Base-by-base conservation (phyloP, 805 yeast species). In the Candida arabinofermentans region DNA sequence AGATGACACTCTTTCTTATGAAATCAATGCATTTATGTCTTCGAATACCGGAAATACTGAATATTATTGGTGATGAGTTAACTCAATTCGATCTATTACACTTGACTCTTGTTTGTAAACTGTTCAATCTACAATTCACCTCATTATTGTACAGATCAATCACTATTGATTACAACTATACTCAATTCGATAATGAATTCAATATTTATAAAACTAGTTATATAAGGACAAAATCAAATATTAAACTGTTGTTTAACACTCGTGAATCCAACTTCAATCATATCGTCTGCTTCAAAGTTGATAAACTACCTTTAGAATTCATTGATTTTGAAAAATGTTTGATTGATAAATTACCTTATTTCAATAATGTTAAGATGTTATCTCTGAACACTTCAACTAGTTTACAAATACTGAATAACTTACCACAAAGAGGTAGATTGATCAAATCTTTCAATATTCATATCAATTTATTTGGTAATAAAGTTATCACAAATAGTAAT, bases 101-200 rank as follows among this genome's bases (percentile, higher is more conserved):
- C 19, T 35, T 59, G 8, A 35, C 42, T 0, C 41, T 24, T 31
- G 44, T 47, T 7, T 40, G 41, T 40, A 34, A 41, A 5, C 22
- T 18, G 10, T 46, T 53, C 19, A 18, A 46, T 24, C 10, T 10
- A 4, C 18, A 51, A 5, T 32, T 51, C 7, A 40, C 30, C 12
- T 41, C 37, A 3, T 42, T 32, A 7, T 36, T 60, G 22, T 57
- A 56, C 31, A 21, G 37, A 12, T 48, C 51, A 1, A 45, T 60
- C 24, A 54, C 56, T 7, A 39, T 59, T 7, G 58, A 59, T 35
- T 36, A 48, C 12, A 44, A 48, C 16, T 60, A 44, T 43, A 44
- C 48, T 7, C 54, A 47, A 30, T 59, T 61, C 42, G 62, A 58
- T 30, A 43, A 41, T 22, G 64, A 58, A 32, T 53, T 34, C n/a